Evolutionary conservation across 2,329 filamentous ascomycete species (phyloP).

Genomic region (Fusarium falciforme): DNA sequence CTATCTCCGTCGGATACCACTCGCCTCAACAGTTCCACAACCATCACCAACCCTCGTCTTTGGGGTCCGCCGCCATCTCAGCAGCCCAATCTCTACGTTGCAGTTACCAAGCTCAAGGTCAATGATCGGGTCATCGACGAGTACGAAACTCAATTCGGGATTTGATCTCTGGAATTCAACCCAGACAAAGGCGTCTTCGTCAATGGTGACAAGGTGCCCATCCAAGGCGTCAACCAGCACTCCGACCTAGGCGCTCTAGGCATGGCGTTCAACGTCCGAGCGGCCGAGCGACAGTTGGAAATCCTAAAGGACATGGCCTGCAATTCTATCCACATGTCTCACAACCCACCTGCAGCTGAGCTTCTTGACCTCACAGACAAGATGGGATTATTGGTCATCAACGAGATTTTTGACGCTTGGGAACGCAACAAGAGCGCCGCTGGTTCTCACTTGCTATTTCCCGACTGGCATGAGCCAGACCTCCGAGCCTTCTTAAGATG

Average conservation of each 20-base stretch:
- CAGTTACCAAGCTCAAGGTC: constrained; percentile 54
- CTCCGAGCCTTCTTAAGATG: constrained; percentile 63
- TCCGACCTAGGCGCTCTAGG: constrained; percentile 64
- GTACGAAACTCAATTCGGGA: constrained; percentile 63
- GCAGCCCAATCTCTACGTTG: constrained; percentile 60
- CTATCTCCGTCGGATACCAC: constrained; percentile 38
- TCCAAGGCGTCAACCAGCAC: constrained; percentile 63
- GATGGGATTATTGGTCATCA: constrained; percentile 62
- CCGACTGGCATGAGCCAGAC: constrained; percentile 65
- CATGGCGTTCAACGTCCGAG: constrained; percentile 61
- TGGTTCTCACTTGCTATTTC: constrained; percentile 64
- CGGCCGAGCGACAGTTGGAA: constrained; percentile 60
- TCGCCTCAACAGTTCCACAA: constrained; percentile 47
- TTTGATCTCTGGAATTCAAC: constrained; percentile 57
- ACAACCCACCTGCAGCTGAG: constrained; percentile 65
- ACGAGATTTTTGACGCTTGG: constrained; percentile 67
- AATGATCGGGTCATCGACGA: constrained; percentile 49
- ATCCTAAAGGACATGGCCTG: constrained; percentile 61
- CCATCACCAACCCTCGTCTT: constrained; percentile 51
- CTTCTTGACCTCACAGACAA: constrained; percentile 62
- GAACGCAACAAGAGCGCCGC: constrained; percentile 56
- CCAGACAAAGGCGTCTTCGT: constrained; percentile 56
- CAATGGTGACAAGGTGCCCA: constrained; percentile 57
- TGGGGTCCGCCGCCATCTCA: constrained; percentile 62
- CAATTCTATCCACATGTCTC: constrained; percentile 63